Base-by-base conservation (phyloP, 176 grass and related monocot genomes). In the Coix lacrymajobi region DNA sequence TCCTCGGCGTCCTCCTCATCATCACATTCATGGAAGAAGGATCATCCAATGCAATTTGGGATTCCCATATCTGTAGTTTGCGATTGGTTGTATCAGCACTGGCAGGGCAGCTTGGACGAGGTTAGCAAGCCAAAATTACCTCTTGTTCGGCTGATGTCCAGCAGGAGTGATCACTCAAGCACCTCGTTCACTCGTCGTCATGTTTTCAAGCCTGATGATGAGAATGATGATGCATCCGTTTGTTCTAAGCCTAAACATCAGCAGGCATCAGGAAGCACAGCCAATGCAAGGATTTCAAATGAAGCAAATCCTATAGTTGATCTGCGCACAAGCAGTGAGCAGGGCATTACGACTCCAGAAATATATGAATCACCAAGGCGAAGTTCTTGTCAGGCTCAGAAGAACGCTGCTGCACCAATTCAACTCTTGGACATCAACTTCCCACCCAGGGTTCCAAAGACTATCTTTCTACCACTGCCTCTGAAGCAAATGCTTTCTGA, bases 61-160 rank as follows among this genome's bases (percentile, higher is more conserved):
- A 89, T 97, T 25, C 94, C 94, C 0, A 88, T 92, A 77, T 79
- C 92, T 22, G 90, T 97, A 34, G 89, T 94, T 25, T 97, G 94
- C 19, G 90, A 97, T 90, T 97, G 94, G 94, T 54, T 97, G 65
- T 80, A 94, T 83, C 94, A 97, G 88, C 94, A 97, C 67, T 97
- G 94, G 94, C 83, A 92, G 61, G 94, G 94, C 11, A 94, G 71
- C 58, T 85, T 97, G 79, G 94, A 97, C 48, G 94, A 97, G 83
- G 92, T 97, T 83, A 92, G 78, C 77, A 97, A 97, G 54, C 94
- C 90, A 56, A 92, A 94, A 67, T 83, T 97, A 56, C 88, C 90
- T 77, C 87, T 89, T 32, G 81, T 94, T 91, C 73, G 85, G 70
- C 25, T 89, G 32, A 89, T 94, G 89, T 89, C 92, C 45, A 76